These are phyloP conservation scores for Glebionis coronaria DNA, from an alignment of 129 eudicot genomes.

Conservation along the genomic window DNA sequence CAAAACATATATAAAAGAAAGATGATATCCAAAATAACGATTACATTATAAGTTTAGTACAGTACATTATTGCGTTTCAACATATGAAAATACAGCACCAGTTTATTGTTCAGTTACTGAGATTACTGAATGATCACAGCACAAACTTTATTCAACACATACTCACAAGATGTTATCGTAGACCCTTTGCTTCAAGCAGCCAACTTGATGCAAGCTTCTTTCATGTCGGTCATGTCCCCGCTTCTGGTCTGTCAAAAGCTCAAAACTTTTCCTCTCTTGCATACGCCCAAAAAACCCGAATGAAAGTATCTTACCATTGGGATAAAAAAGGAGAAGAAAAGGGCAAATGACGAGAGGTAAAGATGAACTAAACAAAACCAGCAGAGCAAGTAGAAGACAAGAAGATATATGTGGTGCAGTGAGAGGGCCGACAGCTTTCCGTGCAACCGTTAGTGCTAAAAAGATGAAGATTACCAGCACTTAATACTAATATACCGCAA, in stretches of 20 bases:
- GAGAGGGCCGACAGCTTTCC: slow-evolving; percentile 8
- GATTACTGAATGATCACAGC: slow-evolving; percentile 10
- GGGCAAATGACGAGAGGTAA: slow-evolving; percentile 15
- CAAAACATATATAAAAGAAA: no score
- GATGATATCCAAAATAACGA: no score
- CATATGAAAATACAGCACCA: no score
- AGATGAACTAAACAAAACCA: slow-evolving; percentile 17
- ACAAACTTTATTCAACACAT: background rate
- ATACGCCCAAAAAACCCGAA: slow-evolving; percentile 26
- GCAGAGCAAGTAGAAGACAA: slow-evolving; percentile 4
- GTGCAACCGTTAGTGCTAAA: slow-evolving; percentile 3
- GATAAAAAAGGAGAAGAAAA: slow-evolving; percentile 3
- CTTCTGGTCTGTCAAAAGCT: slow-evolving; percentile 7
- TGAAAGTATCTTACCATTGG: slow-evolving; percentile 17
- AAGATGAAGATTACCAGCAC: slow-evolving; percentile 14
- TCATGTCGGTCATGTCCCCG: slow-evolving; percentile 2
- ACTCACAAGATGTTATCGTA: background rate
- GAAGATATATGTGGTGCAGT: background rate
- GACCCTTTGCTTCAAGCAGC: slow-evolving; percentile 14
- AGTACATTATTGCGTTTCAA: no score
- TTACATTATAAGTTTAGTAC: no score
- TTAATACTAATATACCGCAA: background rate
- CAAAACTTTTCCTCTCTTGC: slow-evolving; percentile 1
- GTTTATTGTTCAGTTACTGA: background rate
- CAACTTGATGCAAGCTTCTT: slow-evolving; percentile 18